phyloP scores from a whole-genome alignment of 2,329 filamentous ascomycete genomes.

The Hymenoscyphus infarciens region DNA sequence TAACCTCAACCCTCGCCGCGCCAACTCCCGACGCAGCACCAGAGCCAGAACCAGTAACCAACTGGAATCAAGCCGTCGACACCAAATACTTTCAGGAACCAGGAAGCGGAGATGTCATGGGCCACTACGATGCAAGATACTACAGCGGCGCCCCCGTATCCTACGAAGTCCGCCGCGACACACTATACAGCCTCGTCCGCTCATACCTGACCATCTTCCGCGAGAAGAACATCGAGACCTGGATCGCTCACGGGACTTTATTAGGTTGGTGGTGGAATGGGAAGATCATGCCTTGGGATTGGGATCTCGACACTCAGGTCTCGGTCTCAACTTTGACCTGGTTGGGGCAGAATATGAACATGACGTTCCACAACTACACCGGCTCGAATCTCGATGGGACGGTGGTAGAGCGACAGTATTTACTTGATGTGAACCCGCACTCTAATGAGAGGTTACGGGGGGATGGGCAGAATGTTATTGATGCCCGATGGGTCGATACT shows the following conservation, averaged over 20 bases:
- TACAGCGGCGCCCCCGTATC: slow-evolving; percentile 57
- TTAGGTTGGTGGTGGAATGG: slow-evolving; percentile 89
- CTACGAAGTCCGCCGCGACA: slow-evolving; percentile 63
- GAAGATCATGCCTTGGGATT: slow-evolving; percentile 77
- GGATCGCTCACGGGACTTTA: slow-evolving; percentile 81
- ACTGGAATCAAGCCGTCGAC: slow-evolving; percentile 8
- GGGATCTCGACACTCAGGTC: slow-evolving; percentile 80
- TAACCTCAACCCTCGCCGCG: background rate
- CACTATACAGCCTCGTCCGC: slow-evolving; percentile 66
- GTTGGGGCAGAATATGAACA: slow-evolving; percentile 64
- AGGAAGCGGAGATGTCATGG: slow-evolving; percentile 54
- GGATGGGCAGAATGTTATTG: slow-evolving; percentile 74
- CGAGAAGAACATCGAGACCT: slow-evolving; percentile 68
- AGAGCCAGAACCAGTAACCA: background rate
- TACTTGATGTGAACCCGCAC: slow-evolving; percentile 76
- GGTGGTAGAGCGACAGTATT: slow-evolving; percentile 52
- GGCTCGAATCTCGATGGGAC: slow-evolving; percentile 40
- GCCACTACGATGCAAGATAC: slow-evolving; percentile 73
- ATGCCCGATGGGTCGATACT: slow-evolving; percentile 78
- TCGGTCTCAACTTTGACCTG: slow-evolving; percentile 61
- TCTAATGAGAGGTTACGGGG: slow-evolving; percentile 57
- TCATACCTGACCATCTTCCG: slow-evolving; percentile 69
- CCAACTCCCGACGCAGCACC: background rate
- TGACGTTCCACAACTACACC: slow-evolving; percentile 47
- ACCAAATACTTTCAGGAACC: slow-evolving; percentile 48